Evolutionary conservation across 192 early-diverging fungal genomes (phyloP), one percentile per base, ranked within the genome.

Genomic region (Coemansia sp.): DNA sequence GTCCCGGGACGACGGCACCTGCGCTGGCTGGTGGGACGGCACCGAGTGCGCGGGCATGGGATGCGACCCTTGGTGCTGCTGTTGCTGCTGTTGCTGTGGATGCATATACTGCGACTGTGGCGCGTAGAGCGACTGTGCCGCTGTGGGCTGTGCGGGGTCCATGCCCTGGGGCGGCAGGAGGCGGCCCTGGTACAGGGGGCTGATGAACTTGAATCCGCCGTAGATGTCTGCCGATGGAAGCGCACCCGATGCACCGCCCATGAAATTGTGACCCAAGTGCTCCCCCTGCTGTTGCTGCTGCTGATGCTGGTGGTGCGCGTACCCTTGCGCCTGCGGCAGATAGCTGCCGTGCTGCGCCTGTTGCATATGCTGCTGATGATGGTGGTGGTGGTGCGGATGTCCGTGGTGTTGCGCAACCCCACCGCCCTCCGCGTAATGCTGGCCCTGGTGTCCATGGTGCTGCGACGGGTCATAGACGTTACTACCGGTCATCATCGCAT

Each of bases 121-220:
- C 2, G 50, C 45, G 62, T 73, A 75, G 34, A 75, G 63, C 19
- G 63, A 42, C 41, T 60, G 60, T 4, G 67, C 42, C 4, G 46
- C 42, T 3, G 46, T 13, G 4, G 48, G 62, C 6, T 70, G 68
- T 0, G 72, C 36, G 0, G 72, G 64, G 24, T 63, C 73, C 16
- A 59, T 40, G 16, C 40, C 34, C 59, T 71, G 72, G 5, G 71
- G 45, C 24, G 73, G 68, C 4, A 83, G 40, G n/a, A 78, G 59
- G 13, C 80, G 80, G 17, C 68, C 72, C 1, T 65, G 63, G 36
- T 83, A 83, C 40, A 78, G 63, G n/a, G 75, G 74, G 57, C 45
- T 83, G 66, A 83, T 83, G 34, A 83, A 78, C 72, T 83, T 83
- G 61, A 83, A 74, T 33, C 67, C 63, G 36, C 68, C 50, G 46